phyloP scores from a whole-genome alignment of 768 basidiomycete genomes.

The Ramaria rubella region DNA sequence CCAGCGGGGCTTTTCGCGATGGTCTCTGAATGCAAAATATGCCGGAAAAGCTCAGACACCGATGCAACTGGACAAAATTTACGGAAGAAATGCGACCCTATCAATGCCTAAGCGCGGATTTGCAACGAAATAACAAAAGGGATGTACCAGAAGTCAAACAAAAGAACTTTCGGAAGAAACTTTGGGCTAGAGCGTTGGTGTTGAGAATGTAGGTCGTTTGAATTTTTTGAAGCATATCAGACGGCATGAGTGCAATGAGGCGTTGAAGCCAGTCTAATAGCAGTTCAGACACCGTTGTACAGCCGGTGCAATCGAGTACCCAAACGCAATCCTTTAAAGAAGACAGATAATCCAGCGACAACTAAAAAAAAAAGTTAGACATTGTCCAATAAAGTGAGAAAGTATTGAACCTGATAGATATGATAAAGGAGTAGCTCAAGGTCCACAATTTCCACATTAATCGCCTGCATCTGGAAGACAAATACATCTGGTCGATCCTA shows the following conservation, averaged over 20 bases:
- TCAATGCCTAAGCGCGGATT: neutral
- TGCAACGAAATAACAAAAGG: neutral
- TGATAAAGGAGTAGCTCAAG: slow-evolving; percentile 72
- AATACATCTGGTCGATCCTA: slow-evolving; percentile 47
- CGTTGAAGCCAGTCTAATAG: slow-evolving; percentile 79
- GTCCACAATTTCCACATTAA: slow-evolving; percentile 75
- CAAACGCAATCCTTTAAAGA: slow-evolving; percentile 57
- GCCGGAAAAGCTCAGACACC: neutral
- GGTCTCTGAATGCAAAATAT: neutral
- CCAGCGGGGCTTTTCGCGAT: neutral
- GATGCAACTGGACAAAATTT: neutral
- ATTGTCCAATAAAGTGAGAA: neutral
- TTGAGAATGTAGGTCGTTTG: slow-evolving; percentile 59
- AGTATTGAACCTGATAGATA: slow-evolving; percentile 58
- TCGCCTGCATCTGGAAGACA: slow-evolving; percentile 54
- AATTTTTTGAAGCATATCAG: slow-evolving; percentile 59
- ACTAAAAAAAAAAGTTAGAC: no score
- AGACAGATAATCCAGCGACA: slow-evolving; percentile 16
- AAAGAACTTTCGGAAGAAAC: slow-evolving; percentile 69
- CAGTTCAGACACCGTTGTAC: slow-evolving; percentile 65
- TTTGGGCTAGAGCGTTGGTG: slow-evolving; percentile 62
- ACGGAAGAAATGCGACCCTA: neutral
- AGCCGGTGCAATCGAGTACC: slow-evolving; percentile 75
- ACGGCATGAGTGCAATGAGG: slow-evolving; percentile 66
- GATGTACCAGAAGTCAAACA: slow-evolving; percentile 52